A percentile compares a stretch with the other conserved stretches of the same genome.
Conservation (phyloP, 495 filamentous ascomycete species). For the Tetracladium setigerum region DNA sequence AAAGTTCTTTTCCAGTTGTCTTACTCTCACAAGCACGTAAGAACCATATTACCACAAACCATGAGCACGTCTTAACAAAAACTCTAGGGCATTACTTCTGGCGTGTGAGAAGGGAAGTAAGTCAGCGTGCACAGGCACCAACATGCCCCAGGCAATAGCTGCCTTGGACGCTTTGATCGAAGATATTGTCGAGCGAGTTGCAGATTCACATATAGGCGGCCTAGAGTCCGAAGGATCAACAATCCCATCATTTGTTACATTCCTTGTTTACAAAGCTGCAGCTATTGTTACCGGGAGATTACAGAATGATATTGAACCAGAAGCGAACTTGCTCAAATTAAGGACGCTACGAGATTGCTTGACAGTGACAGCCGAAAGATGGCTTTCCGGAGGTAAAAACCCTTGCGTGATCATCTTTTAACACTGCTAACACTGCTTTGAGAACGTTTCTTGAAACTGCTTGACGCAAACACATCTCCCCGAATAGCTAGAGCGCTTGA, state of each 20-base stretch:
- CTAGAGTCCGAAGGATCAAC: not conserved
- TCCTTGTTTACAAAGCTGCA: constrained; percentile 14
- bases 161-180: not conserved
- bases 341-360: constrained; percentile 8
- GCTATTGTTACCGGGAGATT: constrained; percentile 6
- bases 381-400: constrained; percentile 6
- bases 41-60: not conserved
- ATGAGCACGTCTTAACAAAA: not conserved
- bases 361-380: constrained; percentile 2
- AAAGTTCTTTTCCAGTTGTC: not conserved
- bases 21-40: not conserved
- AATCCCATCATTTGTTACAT: constrained; percentile 5
- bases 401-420: not conserved
- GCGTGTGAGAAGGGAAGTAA: constrained; percentile 3
- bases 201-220: not conserved
- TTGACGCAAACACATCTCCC: constrained; percentile 9
- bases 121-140: not conserved
- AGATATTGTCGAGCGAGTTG: not conserved
- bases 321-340: constrained; percentile 2
- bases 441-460: constrained; percentile 8
- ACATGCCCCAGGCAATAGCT: not conserved
- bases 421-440: constrained; percentile 1
- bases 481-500: constrained; percentile 2
- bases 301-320: not conserved
- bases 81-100: constrained; percentile 2